Evolutionary conservation across 2,329 filamentous ascomycete genomes (phyloP), one percentile per base, ranked within the genome.

Genomic region (Exophiala aquamarina): DNA sequence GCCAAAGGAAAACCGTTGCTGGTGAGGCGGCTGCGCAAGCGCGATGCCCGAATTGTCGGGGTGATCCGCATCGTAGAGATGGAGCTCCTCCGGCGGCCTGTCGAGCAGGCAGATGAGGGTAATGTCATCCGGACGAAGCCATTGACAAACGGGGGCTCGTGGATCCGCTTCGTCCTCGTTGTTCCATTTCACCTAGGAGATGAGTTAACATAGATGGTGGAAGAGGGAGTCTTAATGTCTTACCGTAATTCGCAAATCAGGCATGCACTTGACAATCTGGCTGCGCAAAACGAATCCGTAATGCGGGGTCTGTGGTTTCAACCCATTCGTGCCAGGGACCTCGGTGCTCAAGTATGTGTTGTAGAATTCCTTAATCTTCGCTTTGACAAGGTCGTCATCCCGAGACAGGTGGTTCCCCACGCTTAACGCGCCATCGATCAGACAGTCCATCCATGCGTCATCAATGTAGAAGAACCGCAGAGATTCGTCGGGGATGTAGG

Each of bases 401-500:
- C 36, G 41, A 3, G 59, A 60, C 0, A 63, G 28, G 41, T 74
- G 67, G 53, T 74, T 75, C 1, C 55, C 72, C 2, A 71, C 42
- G 9, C 60, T 66, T 0, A 76, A 57, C 0, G 67, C 73, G 0
- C 73, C 73, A 45, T 76, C 73, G 1, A 76, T 47, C 3, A 75
- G 41, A 5, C 63, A 64, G 35, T 72, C 67, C 0, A 69, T 51
- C 74, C 73, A 77, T 41, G 64, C 64, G 1, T 46, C 18, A 42
- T 77, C 74, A 9, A 77, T 70, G 28, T 63, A 47, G 59, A 77
- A 77, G 60, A 74, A 72, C 0, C 70, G 63, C 0, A 77, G 40
- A 8, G 46, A 63, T 49, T 77, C 74, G 3, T 28, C 34, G 0
- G 58, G 64, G 0, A 76, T 55, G 28, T 66, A 53, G 0, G 48